phyloP scores from a whole-genome alignment of 192 early-diverging fungal species.

The Backusella tarrabulga region DNA sequence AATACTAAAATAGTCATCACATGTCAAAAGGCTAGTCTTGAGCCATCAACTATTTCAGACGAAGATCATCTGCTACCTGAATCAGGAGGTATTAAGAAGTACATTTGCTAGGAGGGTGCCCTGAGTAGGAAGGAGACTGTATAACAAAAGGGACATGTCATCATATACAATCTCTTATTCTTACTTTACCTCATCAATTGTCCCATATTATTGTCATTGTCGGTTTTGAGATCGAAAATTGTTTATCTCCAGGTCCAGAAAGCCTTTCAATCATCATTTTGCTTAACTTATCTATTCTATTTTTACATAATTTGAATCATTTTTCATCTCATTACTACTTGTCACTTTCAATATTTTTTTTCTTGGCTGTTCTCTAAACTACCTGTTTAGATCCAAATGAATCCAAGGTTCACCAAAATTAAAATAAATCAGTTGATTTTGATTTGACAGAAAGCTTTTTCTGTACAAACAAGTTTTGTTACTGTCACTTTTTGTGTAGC shows the following conservation, averaged over 20 bases:
- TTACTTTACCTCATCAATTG: neutral
- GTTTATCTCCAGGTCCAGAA: slow-evolving; percentile 34
- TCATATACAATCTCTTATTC: neutral
- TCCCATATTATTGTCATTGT: slow-evolving; percentile 38
- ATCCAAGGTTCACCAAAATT: neutral
- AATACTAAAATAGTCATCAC: slow-evolving; percentile 56
- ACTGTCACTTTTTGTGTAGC: neutral
- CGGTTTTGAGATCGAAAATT: slow-evolving; percentile 2
- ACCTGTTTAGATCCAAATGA: neutral
- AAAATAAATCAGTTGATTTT: neutral
- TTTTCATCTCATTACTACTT: neutral
- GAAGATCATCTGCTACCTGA: neutral
- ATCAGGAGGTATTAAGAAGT: neutral
- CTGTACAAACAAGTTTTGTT: neutral
- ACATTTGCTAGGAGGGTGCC: neutral
- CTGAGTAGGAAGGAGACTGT: neutral
- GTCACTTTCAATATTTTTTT: neutral
- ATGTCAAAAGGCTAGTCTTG: slow-evolving; percentile 43
- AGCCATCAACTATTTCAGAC: slow-evolving; percentile 28
- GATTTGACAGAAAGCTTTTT: neutral
- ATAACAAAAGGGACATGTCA: neutral
- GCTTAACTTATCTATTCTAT: no score
- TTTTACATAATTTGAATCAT: neutral
- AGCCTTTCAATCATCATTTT: slow-evolving; percentile 17
- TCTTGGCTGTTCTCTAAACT: slow-evolving; percentile 20